Evolutionary conservation across 805 yeast species (phyloP).

Genomic region (Cyberlindnera meyerae): DNA sequence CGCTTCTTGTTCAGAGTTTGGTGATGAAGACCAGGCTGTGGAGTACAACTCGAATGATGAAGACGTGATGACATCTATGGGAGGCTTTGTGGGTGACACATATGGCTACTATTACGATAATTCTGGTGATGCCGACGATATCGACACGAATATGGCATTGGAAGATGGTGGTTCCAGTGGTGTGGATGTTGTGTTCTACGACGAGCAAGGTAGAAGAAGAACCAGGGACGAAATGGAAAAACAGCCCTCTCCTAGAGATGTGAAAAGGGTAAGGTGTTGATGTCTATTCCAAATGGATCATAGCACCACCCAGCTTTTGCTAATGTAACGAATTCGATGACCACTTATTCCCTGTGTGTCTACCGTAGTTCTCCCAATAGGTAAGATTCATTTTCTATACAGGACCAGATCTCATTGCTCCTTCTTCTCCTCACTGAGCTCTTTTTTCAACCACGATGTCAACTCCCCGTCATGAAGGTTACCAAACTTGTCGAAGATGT

Average conservation of each 20-base stretch:
- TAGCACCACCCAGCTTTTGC: no score
- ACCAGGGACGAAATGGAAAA: constrained; percentile 14
- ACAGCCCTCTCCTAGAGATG: neutral
- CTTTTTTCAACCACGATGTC: constrained; percentile 33
- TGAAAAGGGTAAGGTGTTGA: constrained; percentile 10
- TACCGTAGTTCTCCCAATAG: no score
- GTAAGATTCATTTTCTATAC: no score
- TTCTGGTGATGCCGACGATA: constrained; percentile 21
- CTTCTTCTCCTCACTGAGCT: constrained; percentile 24
- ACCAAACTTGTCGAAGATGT: constrained; percentile 36
- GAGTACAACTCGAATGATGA: no score
- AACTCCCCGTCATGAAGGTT: constrained; percentile 39
- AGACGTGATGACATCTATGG: neutral
- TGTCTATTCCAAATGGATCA: no score
- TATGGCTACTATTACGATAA: constrained; percentile 11
- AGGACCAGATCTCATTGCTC: no score
- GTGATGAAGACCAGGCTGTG: constrained; percentile 2
- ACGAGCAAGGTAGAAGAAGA: constrained; percentile 16
- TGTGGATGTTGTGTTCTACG: constrained; percentile 12
- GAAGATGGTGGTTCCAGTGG: constrained; percentile 14
- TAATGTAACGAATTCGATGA: no score
- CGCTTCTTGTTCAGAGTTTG: constrained; percentile 4
- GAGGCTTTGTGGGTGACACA: neutral
- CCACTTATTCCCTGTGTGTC: no score
- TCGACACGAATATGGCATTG: constrained; percentile 9